These are phyloP conservation scores for Phytopythium chamaehyphon DNA, from an alignment of 352 stramenopile species.

Conservation along the genomic window DNA sequence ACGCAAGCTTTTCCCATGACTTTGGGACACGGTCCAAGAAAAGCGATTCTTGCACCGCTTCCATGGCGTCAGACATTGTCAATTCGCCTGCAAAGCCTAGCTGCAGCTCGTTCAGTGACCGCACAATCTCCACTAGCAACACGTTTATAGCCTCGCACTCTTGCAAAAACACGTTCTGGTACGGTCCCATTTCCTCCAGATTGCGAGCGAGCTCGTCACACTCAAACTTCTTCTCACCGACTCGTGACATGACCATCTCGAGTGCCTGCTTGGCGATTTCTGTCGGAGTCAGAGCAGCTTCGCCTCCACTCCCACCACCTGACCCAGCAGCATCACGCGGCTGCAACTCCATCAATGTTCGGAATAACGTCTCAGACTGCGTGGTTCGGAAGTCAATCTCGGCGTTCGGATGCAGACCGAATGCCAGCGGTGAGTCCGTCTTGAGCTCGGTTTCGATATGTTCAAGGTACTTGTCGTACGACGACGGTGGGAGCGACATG, in stretches of 20 bases:
- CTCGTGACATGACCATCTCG: conserved; percentile 92
- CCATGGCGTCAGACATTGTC: conserved; percentile 98
- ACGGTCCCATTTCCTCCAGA: conserved; percentile 93
- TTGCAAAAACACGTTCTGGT: conserved; percentile 98
- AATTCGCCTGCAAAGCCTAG: conserved; percentile 96
- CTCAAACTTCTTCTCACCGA: conserved; percentile 97
- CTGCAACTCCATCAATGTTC: conserved; percentile 95
- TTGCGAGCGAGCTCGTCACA: conserved; percentile 93
- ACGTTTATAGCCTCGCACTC: conserved; percentile 98
- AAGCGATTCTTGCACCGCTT: conserved; percentile 91
- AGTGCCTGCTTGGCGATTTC: conserved; percentile 89
- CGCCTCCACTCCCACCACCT: conserved; percentile 1
- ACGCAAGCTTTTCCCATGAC: conserved; percentile 94
- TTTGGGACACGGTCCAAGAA: conserved; percentile 92
- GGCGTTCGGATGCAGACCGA: conserved; percentile 97
- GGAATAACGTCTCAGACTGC: conserved; percentile 95
- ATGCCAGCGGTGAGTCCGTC: conserved; percentile 95
- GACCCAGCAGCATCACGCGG: conserved; percentile 88
- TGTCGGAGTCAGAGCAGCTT: conserved; percentile 87
- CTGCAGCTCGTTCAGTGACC: conserved; percentile 96
- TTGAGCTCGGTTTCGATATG: conserved; percentile 96
- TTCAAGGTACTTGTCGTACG: conserved; percentile 97
- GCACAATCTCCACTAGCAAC: conserved; percentile 93
- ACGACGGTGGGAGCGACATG: conserved; percentile 93
- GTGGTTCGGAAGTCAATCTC: conserved; percentile 98